Conservation (phyloP, 2,329 filamentous ascomycete genomes). For the Fonsecaea pedrosoi region DNA sequence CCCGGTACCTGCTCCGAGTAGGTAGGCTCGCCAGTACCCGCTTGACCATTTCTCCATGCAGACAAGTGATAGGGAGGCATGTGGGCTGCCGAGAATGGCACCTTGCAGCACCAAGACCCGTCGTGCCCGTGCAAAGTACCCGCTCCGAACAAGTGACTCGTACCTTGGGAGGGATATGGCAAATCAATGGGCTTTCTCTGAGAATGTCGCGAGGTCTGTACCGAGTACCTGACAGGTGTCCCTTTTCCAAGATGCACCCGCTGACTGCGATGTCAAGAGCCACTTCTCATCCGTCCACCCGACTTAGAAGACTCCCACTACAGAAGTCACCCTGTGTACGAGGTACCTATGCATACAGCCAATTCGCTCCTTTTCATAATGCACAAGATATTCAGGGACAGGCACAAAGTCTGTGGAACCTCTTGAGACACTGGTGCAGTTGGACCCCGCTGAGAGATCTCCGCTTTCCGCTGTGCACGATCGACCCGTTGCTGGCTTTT, state of each 20-base stretch:
- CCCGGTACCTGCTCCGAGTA: not conserved
- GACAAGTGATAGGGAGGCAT: conserved; percentile 10
- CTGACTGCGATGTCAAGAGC: not conserved
- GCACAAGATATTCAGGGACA: not conserved
- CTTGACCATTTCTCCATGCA: not conserved
- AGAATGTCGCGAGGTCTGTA: not conserved
- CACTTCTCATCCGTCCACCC: not conserved
- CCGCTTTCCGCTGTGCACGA: conserved; percentile 5
- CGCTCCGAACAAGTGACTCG: not conserved
- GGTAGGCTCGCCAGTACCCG: not conserved
- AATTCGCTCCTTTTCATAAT: not conserved
- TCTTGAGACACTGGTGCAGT: conserved; percentile 22
- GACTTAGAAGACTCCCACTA: not conserved
- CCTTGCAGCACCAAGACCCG: conserved; percentile 3
- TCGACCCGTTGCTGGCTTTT: not conserved
- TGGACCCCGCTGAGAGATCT: conserved; percentile 15
- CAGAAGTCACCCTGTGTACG: not conserved
- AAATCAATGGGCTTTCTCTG: not conserved
- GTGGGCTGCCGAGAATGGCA: conserved; percentile 10
- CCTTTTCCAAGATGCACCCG: not conserved
- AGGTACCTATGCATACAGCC: not conserved
- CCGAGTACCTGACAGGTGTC: conserved; percentile 9
- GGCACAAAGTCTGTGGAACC: conserved; percentile 17
- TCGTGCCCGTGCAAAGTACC: not conserved
- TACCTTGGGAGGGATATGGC: too few species aligned